Evolutionary conservation across 2,329 filamentous ascomycete genomes (phyloP).

Genomic region (Rhinocladiella similis): DNA sequence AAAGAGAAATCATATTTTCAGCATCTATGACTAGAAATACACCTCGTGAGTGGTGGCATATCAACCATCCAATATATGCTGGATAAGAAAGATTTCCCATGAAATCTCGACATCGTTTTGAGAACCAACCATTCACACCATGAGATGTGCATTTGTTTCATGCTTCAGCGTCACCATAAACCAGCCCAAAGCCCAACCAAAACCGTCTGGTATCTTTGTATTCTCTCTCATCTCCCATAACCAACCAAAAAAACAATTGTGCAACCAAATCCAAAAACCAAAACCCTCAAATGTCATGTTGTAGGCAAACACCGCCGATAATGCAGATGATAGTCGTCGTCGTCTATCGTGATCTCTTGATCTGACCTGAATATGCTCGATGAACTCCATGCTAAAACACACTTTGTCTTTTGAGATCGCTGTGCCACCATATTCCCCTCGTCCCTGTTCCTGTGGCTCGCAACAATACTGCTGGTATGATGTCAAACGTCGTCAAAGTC

Average conservation of each 20-base stretch:
- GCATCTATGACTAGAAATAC: conserved; percentile 27
- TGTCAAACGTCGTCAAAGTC: conserved; percentile 30
- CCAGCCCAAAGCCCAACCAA: conserved; percentile 15
- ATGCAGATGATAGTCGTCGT: conserved; percentile 18
- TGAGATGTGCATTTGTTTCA: conserved; percentile 23
- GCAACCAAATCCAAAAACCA: conserved; percentile 4
- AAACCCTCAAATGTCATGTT: conserved; percentile 16
- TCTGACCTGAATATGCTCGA: conserved; percentile 20
- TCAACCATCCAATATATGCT: conserved; percentile 16
- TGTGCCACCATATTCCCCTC: conserved; percentile 28
- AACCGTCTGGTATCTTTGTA: conserved; percentile 24
- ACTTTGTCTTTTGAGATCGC: conserved; percentile 23
- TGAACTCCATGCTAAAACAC: conserved; percentile 29
- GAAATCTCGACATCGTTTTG: conserved; percentile 18
- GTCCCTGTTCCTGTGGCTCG: conserved; percentile 16
- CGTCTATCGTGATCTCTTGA: conserved; percentile 26
- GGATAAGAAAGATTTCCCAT: conserved; percentile 6
- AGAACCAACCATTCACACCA: conserved; percentile 20
- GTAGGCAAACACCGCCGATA: conserved; percentile 18
- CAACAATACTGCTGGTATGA: conserved; percentile 29
- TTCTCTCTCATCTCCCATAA: conserved; percentile 18
- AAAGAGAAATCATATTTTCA: conserved; percentile 16
- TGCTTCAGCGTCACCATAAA: conserved; percentile 17
- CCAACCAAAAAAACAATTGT: conserved; percentile 13
- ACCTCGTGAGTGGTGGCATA: conserved; percentile 23